These are phyloP conservation scores for Linnemannia elongata DNA, from an alignment of 192 early-diverging fungal genomes.

Conservation along the genomic window DNA sequence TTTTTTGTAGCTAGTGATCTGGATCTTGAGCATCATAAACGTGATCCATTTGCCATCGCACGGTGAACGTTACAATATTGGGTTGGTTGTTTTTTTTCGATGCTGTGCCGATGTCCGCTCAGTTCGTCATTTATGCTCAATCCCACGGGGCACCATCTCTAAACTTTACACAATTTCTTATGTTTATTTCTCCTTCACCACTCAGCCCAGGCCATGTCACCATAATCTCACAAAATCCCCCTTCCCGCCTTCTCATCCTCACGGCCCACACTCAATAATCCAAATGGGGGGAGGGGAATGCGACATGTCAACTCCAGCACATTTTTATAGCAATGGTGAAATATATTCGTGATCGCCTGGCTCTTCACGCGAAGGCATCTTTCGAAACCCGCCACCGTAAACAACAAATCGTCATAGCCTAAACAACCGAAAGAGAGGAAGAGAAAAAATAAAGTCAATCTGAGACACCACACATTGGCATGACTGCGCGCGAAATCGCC, in stretches of 20 bases:
- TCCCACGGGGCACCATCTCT: too few species aligned
- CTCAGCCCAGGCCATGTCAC: too few species aligned
- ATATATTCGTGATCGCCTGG: slow-evolving; percentile 7
- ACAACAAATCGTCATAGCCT: background rate
- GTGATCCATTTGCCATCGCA: background rate
- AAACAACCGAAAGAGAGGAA: too few species aligned
- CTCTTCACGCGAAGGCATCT: slow-evolving; percentile 11
- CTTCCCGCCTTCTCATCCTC: too few species aligned
- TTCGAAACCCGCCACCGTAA: background rate
- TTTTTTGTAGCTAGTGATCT: background rate
- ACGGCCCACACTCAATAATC: too few species aligned
- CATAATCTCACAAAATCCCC: too few species aligned
- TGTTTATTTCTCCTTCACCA: too few species aligned
- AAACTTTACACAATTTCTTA: too few species aligned
- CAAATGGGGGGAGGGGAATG: background rate
- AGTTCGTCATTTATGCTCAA: background rate
- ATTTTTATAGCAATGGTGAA: background rate
- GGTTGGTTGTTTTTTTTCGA: background rate
- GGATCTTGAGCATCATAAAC: background rate
- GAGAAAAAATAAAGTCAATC: too few species aligned
- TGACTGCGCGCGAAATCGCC: too few species aligned
- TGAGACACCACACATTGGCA: too few species aligned
- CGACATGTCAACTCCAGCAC: background rate
- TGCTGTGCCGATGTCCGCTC: background rate
- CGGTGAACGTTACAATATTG: background rate